Evolutionary conservation across 768 basidiomycete species (phyloP), one percentile per base, ranked within the genome.

Genomic region (Cystofilobasidium macerans): DNA sequence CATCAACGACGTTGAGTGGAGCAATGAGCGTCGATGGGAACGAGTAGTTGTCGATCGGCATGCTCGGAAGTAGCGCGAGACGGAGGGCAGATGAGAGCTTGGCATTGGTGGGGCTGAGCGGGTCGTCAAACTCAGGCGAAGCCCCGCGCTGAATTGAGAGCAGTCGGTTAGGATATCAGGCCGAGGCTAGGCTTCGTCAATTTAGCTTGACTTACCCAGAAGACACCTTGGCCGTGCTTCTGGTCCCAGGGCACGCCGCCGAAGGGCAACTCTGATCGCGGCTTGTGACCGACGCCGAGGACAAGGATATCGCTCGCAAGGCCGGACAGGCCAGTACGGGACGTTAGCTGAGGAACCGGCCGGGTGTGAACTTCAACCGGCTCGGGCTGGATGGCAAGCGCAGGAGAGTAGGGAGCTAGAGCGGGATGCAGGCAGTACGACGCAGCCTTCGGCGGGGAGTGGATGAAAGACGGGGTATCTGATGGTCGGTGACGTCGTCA

Each of bases 181-280:
- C n/a, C n/a, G n/a, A n/a, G n/a, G n/a, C n/a, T n/a, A n/a, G n/a
- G n/a, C n/a, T n/a, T n/a, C n/a, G n/a, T n/a, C n/a, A n/a, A n/a
- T n/a, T n/a, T n/a, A n/a, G n/a, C n/a, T n/a, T n/a, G 13, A 59
- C 64, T 35, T 45, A 65, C 64, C 64, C 64, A 65, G 45, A 57
- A 59, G 13, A 56, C 57, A 38, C 43, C 36, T 22, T 32, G 38
- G 14, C 64, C 64, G 22, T 42, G 42, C 57, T 65, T 65, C 30
- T 51, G 40, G n/a, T 58, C 64, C 64, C 64, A 65, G 16, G 64
- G 57, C 14, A 65, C 57, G n/a, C 16, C 58, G 24, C 40, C 62
- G 16, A 26, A 26, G 20, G 38, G 3, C 18, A 3, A 4, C 7
- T 28, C 38, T 13, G 11, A 1, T 2, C 38, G 24, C 0, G 16